Base-by-base conservation (phyloP, 495 filamentous ascomycete species). In the Niebla homalea region DNA sequence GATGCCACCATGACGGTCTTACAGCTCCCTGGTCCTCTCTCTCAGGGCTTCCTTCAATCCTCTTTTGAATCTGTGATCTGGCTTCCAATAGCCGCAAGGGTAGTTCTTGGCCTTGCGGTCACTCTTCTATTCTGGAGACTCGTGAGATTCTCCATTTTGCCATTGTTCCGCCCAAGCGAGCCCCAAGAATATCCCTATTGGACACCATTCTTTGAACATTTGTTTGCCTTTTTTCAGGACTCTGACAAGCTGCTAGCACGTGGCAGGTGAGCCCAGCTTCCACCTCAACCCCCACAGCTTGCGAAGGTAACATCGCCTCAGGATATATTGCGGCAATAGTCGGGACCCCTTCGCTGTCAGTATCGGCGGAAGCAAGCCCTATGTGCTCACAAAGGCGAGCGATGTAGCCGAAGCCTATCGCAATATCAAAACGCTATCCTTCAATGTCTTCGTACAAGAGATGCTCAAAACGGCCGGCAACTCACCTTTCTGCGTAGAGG, bases 341-440 rank as follows among this genome's bases (percentile, higher is more conserved):
- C 40, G 48, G 1, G 58, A 59, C 6, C 62, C 62, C 0, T 64
- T 58, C 21, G 23, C 58, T 2, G 20, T 64, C 19, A 59, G 51
- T 1, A 32, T 52, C 0, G 47, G 48, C 5, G 58, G 60, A 0
- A 50, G 26, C 15, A 61, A 20, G 1, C 37, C 60, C 18, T 64
- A 64, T 45, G 46, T 64, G 1, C 39, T 64, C 4, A 61, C 58
- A 3, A 40, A 57, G 1, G 21, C 52, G 0, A 43, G 51, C 18
- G 58, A 64, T 32, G 46, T 54, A 0, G 44, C 51, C 11, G 53
- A 57, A 25, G 49, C 56, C 1, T 62, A 63, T 46, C 45, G 50
- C 5, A 61, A 63, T 36, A 53, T 38, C 1, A 46, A 48, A 2
- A 45, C 56, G 2, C 52, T 62, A 2, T 63, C 62, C 5, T 62